These are phyloP conservation scores for Parascedosporium putredinis DNA, from an alignment of 2,329 filamentous ascomycete genomes.

Conservation along the genomic window DNA sequence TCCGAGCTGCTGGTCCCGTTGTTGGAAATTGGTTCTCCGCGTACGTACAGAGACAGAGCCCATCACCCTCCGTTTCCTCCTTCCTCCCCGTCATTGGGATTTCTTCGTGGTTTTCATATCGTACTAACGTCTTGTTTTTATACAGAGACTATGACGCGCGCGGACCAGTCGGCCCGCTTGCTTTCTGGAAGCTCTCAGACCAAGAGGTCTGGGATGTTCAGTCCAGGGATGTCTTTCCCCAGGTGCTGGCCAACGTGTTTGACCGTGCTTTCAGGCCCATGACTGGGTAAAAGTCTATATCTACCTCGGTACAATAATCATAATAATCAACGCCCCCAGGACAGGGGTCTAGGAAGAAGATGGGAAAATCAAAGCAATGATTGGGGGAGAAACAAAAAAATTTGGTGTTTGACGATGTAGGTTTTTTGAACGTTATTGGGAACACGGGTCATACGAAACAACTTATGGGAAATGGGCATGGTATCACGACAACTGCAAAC, in stretches of 20 bases:
- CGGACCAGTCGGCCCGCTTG: conserved; percentile 64
- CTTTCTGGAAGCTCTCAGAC: conserved; percentile 57
- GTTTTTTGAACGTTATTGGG: not conserved
- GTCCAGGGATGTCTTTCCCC: not conserved
- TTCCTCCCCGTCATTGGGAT: not conserved
- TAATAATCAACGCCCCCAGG: no score
- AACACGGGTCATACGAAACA: not conserved
- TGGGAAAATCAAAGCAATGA: no score
- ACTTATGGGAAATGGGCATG: not conserved
- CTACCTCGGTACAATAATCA: not conserved
- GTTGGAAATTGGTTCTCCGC: conserved; percentile 72
- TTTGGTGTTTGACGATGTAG: not conserved
- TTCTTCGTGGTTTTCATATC: not conserved
- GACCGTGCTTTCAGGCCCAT: not conserved
- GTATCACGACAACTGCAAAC: not conserved
- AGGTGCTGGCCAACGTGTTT: not conserved
- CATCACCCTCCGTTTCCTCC: not conserved
- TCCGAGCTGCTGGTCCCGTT: conserved; percentile 54
- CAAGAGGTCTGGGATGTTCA: conserved; percentile 2
- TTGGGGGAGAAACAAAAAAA: not conserved
- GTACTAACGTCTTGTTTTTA: conserved; percentile 6
- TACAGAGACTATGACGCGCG: conserved; percentile 52
- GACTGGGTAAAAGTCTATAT: not conserved
- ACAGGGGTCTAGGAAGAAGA: no score
- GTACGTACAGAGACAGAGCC: conserved; percentile 33